phyloP scores from a whole-genome alignment of 495 filamentous ascomycete species.

The Neurospora sp. region DNA sequence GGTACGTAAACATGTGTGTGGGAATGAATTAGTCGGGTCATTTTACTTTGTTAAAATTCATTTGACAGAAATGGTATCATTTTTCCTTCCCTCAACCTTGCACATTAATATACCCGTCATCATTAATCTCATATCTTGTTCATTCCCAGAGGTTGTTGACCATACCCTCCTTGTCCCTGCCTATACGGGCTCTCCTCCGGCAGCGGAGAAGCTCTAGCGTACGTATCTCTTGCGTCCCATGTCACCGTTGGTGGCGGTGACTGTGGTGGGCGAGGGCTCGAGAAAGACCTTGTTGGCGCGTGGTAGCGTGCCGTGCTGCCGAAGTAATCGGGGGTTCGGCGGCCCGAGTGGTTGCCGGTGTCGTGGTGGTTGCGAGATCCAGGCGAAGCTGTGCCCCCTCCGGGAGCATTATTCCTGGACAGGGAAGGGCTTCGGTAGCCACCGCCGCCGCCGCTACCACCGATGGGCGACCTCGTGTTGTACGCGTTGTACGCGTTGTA shows the following conservation, averaged over 20 bases:
- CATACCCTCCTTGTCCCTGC: neutral
- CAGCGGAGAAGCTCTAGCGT: constrained; percentile 16
- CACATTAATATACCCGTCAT: neutral
- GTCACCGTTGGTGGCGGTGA: constrained; percentile 20
- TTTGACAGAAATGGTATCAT: neutral
- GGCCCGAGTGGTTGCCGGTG: constrained; percentile 20
- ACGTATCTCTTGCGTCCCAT: constrained; percentile 31
- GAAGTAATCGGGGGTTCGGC: constrained; percentile 39
- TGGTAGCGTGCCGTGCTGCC: constrained; percentile 36
- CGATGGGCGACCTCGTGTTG: constrained; percentile 21
- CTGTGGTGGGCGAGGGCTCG: constrained; percentile 34
- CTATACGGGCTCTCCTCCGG: constrained; percentile 16
- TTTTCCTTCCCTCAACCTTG: neutral
- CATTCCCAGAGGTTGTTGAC: constrained; percentile 37
- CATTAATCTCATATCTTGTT: constrained; percentile 30
- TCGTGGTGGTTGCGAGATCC: constrained; percentile 1
- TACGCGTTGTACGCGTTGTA: neutral
- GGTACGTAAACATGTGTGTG: neutral
- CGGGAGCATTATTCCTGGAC: neutral
- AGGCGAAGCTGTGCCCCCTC: neutral
- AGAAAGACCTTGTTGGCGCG: constrained; percentile 35
- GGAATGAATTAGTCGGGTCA: neutral
- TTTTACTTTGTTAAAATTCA: neutral
- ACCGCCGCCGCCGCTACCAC: neutral
- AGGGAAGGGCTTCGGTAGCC: constrained; percentile 11